These are phyloP conservation scores for Ampelomyces quisqualis DNA, from an alignment of 2,329 filamentous ascomycete species.

Conservation along the genomic window DNA sequence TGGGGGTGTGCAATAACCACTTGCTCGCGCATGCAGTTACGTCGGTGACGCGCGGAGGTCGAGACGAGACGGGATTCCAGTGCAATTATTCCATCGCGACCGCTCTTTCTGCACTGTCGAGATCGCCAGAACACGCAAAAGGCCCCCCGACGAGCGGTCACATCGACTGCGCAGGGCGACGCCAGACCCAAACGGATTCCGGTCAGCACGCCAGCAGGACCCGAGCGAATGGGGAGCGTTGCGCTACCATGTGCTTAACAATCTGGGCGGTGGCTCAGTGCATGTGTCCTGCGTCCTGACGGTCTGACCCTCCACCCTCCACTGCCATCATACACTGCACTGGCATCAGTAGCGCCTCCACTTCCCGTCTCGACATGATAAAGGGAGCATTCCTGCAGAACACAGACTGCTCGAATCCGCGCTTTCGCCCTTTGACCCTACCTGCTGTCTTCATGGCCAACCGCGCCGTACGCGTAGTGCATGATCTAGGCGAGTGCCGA, in stretches of 20 bases:
- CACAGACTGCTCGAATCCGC: slow-evolving; percentile 14
- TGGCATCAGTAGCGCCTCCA: not conserved
- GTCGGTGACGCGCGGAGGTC: slow-evolving; percentile 5
- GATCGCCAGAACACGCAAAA: not conserved
- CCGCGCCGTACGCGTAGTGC: slow-evolving; percentile 3
- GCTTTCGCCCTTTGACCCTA: slow-evolving; percentile 6
- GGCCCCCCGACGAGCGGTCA: slow-evolving; percentile 3
- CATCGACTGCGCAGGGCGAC: slow-evolving; percentile 3
- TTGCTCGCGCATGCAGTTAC: not conserved
- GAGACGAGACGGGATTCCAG: not conserved
- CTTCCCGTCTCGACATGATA: slow-evolving; percentile 6
- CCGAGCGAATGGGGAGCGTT: not conserved
- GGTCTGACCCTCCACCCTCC: too few relatives aligned
- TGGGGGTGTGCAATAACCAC: slow-evolving; percentile 1
- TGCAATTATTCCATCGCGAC: slow-evolving; percentile 1
- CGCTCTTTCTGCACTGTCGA: slow-evolving; percentile 1
- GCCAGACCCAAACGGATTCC: slow-evolving; percentile 7
- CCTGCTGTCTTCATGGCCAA: not conserved
- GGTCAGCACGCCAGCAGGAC: slow-evolving; percentile 2
- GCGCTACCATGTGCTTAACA: slow-evolving; percentile 2
- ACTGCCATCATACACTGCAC: slow-evolving; percentile 2
- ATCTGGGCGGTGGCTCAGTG: slow-evolving; percentile 9
- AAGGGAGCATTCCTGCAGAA: slow-evolving; percentile 10
- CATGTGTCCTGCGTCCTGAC: slow-evolving; percentile 1
- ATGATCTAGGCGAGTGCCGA: slow-evolving; percentile 9